Evolutionary conservation across 2,329 filamentous ascomycete species (phyloP).

Genomic region (Pseudopyrenochaeta lycopersici): DNA sequence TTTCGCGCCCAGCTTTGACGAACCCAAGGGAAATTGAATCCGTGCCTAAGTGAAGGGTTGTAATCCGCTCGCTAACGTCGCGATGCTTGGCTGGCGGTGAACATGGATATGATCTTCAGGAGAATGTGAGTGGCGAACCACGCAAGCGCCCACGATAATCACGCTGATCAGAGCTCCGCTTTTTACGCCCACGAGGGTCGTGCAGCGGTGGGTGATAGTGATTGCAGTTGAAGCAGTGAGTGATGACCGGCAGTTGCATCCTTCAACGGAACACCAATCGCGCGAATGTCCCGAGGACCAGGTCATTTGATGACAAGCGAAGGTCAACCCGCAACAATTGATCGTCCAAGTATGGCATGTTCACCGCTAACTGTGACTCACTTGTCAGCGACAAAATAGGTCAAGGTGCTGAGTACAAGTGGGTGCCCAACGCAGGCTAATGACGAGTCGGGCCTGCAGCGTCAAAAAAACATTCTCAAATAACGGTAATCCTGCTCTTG

Average conservation of each 20-base stretch:
- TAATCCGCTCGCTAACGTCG: not conserved
- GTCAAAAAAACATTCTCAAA: not conserved
- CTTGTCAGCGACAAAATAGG: slow-evolving; percentile 4
- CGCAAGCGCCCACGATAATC: not conserved
- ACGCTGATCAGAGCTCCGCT: not conserved
- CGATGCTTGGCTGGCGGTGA: slow-evolving; percentile 12
- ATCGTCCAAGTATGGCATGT: slow-evolving; percentile 11
- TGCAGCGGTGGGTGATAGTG: not conserved
- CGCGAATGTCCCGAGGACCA: slow-evolving; percentile 14
- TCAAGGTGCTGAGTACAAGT: not conserved
- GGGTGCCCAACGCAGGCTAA: not conserved
- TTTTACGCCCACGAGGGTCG: not conserved
- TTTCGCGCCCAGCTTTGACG: not conserved
- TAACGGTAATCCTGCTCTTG: not conserved
- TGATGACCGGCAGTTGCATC: slow-evolving; percentile 11
- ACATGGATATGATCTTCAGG: slow-evolving; percentile 6
- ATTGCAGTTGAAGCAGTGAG: not conserved
- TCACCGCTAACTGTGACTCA: slow-evolving; percentile 26
- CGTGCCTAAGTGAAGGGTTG: not conserved
- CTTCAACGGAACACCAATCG: slow-evolving; percentile 11
- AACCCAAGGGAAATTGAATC: not conserved
- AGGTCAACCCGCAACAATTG: slow-evolving; percentile 11
- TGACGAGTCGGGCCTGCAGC: not conserved
- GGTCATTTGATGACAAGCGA: slow-evolving; percentile 15
- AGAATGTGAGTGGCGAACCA: not conserved